These are phyloP conservation scores for Actinomucor elegans DNA, from an alignment of 371 early-diverging fungal genomes.

Conservation along the genomic window DNA sequence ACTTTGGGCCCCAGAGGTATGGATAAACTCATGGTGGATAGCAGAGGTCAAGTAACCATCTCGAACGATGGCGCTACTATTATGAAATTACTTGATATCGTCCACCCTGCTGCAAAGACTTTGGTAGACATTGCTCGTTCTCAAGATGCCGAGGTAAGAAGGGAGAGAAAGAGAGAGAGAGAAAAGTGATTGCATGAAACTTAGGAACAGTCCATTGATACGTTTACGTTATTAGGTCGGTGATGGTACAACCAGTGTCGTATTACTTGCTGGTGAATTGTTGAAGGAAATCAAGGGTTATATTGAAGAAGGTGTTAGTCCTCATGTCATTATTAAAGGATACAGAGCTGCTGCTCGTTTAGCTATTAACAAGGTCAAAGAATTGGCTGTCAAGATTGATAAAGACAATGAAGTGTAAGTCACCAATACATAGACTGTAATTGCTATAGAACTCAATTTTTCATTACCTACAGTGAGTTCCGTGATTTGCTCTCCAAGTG, in stretches of 20 bases:
- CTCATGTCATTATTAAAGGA: conserved; percentile 94
- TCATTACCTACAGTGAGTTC: conserved; percentile 75
- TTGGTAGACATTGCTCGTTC: conserved; percentile 97
- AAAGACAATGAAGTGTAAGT: conserved; percentile 71
- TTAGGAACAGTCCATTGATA: too few species aligned
- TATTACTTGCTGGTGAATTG: conserved; percentile 96
- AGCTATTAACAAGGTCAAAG: conserved; percentile 86
- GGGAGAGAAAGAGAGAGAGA: not conserved
- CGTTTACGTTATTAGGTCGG: conserved; percentile 74
- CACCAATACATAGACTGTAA: not conserved
- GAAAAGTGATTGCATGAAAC: not conserved
- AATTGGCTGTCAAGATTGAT: conserved; percentile 79
- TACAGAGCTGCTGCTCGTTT: conserved; percentile 86
- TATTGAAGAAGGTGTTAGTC: conserved; percentile 95
- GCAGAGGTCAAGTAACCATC: conserved; percentile 92
- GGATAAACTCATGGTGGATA: conserved; percentile 99
- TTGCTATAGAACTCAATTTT: too few species aligned
- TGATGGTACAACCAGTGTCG: conserved; percentile 99
- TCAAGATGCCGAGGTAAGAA: conserved; percentile 97
- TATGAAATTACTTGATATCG: conserved; percentile 96
- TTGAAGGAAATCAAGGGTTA: conserved; percentile 92
- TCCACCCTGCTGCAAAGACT: conserved; percentile 99
- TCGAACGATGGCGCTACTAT: conserved; percentile 99
- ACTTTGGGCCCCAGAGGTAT: conserved; percentile 99
- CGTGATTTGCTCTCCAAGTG: conserved; percentile 93